Evolutionary conservation across 2,329 filamentous ascomycete genomes (phyloP).

Genomic region (Aspergillus arachidicola): DNA sequence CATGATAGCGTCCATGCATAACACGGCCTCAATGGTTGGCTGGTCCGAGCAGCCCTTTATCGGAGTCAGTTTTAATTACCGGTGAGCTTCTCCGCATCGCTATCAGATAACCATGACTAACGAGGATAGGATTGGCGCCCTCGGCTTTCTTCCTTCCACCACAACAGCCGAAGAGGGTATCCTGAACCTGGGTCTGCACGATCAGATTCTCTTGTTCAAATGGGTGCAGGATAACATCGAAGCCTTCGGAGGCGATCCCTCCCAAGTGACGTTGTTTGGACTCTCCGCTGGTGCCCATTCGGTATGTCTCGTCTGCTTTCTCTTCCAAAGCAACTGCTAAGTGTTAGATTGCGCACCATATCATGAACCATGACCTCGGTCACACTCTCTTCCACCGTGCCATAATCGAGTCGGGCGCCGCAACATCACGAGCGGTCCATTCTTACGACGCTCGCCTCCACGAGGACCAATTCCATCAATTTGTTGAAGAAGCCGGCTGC

Average conservation of each 20-base stretch:
- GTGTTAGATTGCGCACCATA: constrained; percentile 65
- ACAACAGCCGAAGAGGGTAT: constrained; percentile 57
- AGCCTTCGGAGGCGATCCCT: constrained; percentile 28
- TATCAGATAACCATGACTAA: neutral
- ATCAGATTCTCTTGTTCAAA: constrained; percentile 39
- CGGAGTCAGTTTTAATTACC: constrained; percentile 49
- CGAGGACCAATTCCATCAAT: constrained; percentile 49
- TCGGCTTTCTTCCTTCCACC: constrained; percentile 69
- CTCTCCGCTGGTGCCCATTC: constrained; percentile 53
- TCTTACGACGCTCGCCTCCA: constrained; percentile 45
- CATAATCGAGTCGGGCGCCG: constrained; percentile 51
- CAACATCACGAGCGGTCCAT: constrained; percentile 51
- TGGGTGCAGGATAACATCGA: constrained; percentile 29
- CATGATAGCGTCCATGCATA: constrained; percentile 42
- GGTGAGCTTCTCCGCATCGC: constrained; percentile 17
- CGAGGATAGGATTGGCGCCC: constrained; percentile 37
- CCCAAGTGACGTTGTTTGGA: constrained; percentile 42
- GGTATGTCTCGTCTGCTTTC: constrained; percentile 10
- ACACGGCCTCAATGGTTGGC: constrained; percentile 64
- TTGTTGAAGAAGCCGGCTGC: constrained; percentile 41
- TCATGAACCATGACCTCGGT: constrained; percentile 53
- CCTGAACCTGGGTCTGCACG: constrained; percentile 46
- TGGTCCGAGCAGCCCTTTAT: constrained; percentile 52
- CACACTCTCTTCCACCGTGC: constrained; percentile 48
- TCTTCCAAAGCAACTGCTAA: neutral